phyloP scores from a whole-genome alignment of 192 early-diverging fungal species.

The Coemansia sp. region DNA sequence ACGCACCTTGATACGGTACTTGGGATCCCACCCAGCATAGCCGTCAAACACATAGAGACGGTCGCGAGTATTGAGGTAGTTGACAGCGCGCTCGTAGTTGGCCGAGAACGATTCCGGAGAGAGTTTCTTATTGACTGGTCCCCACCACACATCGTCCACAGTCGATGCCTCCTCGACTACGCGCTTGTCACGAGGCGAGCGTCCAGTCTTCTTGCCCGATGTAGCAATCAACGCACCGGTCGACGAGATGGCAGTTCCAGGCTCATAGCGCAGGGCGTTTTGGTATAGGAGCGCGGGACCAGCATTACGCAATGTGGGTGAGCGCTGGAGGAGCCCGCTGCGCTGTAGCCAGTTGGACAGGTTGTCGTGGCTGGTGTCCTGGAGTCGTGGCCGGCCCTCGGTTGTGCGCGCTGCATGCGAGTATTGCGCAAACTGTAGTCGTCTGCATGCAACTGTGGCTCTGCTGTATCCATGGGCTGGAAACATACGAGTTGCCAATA shows the following conservation, averaged over 20 bases:
- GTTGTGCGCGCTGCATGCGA: conserved; percentile 1
- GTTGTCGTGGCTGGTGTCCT: not conserved
- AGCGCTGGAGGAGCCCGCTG: not conserved
- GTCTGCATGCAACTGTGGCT: not conserved
- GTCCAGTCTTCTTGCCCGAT: conserved; percentile 91
- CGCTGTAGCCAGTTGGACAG: conserved; percentile 9
- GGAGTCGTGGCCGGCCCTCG: not conserved
- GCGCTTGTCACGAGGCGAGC: conserved; percentile 95
- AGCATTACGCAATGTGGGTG: conserved; percentile 61
- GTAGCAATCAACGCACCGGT: conserved; percentile 87
- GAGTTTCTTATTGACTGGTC: conserved; percentile 95
- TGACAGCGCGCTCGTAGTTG: conserved; percentile 93
- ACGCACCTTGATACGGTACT: conserved; percentile 97
- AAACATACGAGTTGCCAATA: not conserved
- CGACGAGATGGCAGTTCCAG: conserved; percentile 85
- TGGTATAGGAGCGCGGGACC: conserved; percentile 83
- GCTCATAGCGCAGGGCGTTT: conserved; percentile 81
- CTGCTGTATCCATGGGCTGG: not conserved
- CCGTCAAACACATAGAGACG: conserved; percentile 96
- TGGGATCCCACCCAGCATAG: conserved; percentile 97
- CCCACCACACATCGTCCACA: conserved; percentile 96
- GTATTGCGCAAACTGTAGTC: conserved; percentile 1
- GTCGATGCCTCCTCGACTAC: conserved; percentile 89
- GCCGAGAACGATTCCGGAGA: conserved; percentile 77
- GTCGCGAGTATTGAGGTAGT: conserved; percentile 94